These are phyloP conservation scores for Ceratocystiopsis brevicomis DNA, from an alignment of 2,329 filamentous ascomycete genomes.

Conservation along the genomic window DNA sequence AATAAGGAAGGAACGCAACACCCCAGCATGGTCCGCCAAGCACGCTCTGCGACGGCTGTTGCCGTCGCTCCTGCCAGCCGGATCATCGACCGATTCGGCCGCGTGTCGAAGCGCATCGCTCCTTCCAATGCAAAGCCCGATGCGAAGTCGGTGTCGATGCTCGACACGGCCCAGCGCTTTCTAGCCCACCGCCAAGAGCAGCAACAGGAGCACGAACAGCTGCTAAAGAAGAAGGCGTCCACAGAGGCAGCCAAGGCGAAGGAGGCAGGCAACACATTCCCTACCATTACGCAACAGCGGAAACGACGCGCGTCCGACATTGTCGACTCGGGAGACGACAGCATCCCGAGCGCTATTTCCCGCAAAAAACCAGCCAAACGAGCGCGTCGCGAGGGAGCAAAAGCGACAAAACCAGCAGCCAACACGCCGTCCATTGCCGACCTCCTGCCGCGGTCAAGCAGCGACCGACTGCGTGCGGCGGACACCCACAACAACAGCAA, in stretches of 20 bases:
- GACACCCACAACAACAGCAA: slow-evolving; percentile 1
- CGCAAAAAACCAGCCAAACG: slow-evolving; percentile 4
- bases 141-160: too few species aligned
- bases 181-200: slow-evolving; percentile 14
- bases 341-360: too few species aligned
- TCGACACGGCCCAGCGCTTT: too few species aligned
- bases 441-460: not conserved
- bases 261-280: too few species aligned
- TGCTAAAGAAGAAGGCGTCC: not conserved
- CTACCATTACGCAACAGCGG: slow-evolving; percentile 1
- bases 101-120: slow-evolving; percentile 10
- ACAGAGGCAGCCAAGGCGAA: too few species aligned
- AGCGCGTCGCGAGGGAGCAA: slow-evolving; percentile 1
- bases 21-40: slow-evolving; percentile 4
- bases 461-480: not conserved
- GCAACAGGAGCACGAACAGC: slow-evolving; percentile 8
- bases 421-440: slow-evolving; percentile 7
- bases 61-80: slow-evolving; percentile 4
- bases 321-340: not conserved
- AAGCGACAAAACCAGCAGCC: slow-evolving; percentile 2
- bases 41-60: slow-evolving; percentile 4
- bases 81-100: slow-evolving; percentile 10
- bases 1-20: slow-evolving; percentile 13
- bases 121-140: slow-evolving; percentile 3
- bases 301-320: slow-evolving; percentile 6